Base-by-base conservation (phyloP, 176 grass and related monocot genomes). In the Carex myosuroides region DNA sequence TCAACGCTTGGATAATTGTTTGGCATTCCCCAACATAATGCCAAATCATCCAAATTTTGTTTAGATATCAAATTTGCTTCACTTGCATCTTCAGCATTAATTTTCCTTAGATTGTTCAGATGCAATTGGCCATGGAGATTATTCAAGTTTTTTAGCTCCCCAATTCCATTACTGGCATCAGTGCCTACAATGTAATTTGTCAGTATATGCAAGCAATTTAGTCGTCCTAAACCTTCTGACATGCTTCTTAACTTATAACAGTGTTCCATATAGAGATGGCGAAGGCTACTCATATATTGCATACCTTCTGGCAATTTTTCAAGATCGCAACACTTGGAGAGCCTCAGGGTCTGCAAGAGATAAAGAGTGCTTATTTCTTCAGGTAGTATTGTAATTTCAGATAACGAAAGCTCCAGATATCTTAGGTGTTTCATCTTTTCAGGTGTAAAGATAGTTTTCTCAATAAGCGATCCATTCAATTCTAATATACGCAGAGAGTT, bases 371-470 rank as follows among this genome's bases (percentile, higher is more conserved):
- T 50, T 12, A 50, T 50, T 0, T 2, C 46, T 29, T 62, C 32
- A 0, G 84, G 84, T 0, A 85, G 1, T 20, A 16, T 37, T 64
- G 3, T 5, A 26, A 1, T 17, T 5, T 4, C 0, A 0, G 4
- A 3, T 11, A 26, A 26, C 14, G 67, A 76, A 26, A 79, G 9
- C 3, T 78, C 60, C 7, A 85, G 57, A 56, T 85, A 85, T 13
- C 84, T 61, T 4, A 85, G 14, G 72, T 85, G 70, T 76, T 60
- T 85, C 84, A 85, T 46, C 8, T 26, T 78, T 39, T 22, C 35
- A 9, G 59, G 56, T 24, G 84, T 75, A 13, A 66, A 18, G 55
- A 6, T 30, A 85, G 24, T 44, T 63, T 11, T 64, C 33, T 53
- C 70, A 29, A 62, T 66, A 10, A 7, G 55, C 0, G 1, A 0